Evolutionary conservation across 2,329 filamentous ascomycete species (phyloP), one percentile per base, ranked within the genome.

Genomic region (Colletotrichum limetticola): DNA sequence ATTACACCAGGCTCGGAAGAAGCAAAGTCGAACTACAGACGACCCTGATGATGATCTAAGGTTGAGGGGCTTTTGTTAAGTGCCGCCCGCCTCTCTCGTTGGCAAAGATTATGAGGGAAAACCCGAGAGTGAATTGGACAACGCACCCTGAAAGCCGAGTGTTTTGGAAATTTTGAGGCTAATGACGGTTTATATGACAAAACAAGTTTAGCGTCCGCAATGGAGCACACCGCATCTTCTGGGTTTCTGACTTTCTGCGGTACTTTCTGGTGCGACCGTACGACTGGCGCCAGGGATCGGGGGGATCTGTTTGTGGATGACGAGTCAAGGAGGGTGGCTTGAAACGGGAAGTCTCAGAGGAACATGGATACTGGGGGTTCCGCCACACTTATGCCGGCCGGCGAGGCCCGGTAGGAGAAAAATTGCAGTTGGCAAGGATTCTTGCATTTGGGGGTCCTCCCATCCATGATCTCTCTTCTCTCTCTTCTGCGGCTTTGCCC

Each of bases 191-290:
- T 66, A 73, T 73, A 71, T 70, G 60, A 71, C 70, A 30, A 61
- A 35, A 58, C 56, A 61, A 71, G 61, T 61, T 70, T 73, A 73
- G 71, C 71, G 71, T n/a, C 66, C 71, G 71, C 16, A 56, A 69
- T 46, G 66, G 71, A 7, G 60, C 46, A 35, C n/a, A 14, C 3
- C 46, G 19, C 42, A 49, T 22, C 42, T 22, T 49, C 42, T 49
- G 42, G 19, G 42, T 49, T 22, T 49, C 28, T 35, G 66, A 35
- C 32, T 11, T 35, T 35, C 32, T 42, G 37, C 16, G 1, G 37
- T 19, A 42, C 8, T n/a, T 64, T 69, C 66, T 63, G 70, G 70
- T 53, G 57, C 65, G 59, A 72, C 37, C 37, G 37, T 42, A 42
- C 37, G 37, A 42, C 37, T 63, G 26, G 28, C 42, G 42, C 32